Evolutionary conservation across 1,139 yeast species (phyloP).

Genomic region (Eremothecium sinecaudum): DNA sequence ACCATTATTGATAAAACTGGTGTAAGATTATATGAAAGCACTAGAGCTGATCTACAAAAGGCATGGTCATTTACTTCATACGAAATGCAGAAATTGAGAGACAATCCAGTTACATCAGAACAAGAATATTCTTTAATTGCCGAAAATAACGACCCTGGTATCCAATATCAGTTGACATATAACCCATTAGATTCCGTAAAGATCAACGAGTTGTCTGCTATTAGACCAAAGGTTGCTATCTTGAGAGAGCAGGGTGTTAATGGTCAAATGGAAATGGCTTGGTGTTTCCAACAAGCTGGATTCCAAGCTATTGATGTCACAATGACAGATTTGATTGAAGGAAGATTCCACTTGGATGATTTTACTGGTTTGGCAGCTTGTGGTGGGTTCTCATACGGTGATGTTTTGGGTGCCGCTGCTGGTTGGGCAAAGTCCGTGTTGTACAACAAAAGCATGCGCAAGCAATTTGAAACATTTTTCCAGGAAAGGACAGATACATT

Average conservation of each 20-base stretch:
- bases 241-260: conserved; percentile 98
- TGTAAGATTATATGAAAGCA: conserved; percentile 37
- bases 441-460: conserved; percentile 67
- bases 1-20: conserved; percentile 41
- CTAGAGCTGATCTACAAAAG: conserved; percentile 69
- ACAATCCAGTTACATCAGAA: conserved; percentile 82
- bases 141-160: conserved; percentile 87
- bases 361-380: conserved; percentile 96
- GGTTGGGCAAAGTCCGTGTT: conserved; percentile 99
- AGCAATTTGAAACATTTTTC: conserved; percentile 73
- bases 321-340: conserved; percentile 83
- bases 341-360: conserved; percentile 60
- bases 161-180: conserved; percentile 68
- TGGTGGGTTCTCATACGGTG: conserved; percentile 99
- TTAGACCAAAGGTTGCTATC: conserved; percentile 84
- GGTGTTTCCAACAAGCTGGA: conserved; percentile 93
- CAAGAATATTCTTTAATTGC: conserved; percentile 69
- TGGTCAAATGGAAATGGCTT: conserved; percentile 98
- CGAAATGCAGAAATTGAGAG: conserved; percentile 84
- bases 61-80: conserved; percentile 86
- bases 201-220: conserved; percentile 30
- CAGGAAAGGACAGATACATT: conserved; percentile 82
- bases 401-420: conserved; percentile 96
- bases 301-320: conserved; percentile 90
- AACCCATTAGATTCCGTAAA: conserved; percentile 42